Base-by-base conservation (phyloP, 176 grass and related monocot genomes). In the Juncus inflexus region DNA sequence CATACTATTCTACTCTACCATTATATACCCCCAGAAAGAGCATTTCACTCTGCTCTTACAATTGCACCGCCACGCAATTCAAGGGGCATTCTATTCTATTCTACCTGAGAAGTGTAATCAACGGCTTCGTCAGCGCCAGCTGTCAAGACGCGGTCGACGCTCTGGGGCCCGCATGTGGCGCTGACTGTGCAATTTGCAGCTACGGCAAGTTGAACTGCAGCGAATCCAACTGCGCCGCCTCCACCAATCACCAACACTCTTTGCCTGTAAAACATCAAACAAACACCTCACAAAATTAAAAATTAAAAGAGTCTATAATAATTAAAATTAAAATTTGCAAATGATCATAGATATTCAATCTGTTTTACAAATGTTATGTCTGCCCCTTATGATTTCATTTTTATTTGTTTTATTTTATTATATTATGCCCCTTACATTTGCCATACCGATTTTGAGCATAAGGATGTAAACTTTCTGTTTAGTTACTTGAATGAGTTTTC, bases 51-150 rank as follows among this genome's bases (percentile, higher is more conserved):
- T 28, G 19, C 19, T 28, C 19, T 28, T 28, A 28, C 19, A 28
- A 28, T 28, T 28, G 19, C 19, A 28, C 19, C 19, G 19, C 19
- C 19, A 28, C 19, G 19, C 19, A 28, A 28, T 28, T 28, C 19
- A 28, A 28, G 19, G 19, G 19, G 19, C 19, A 28, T 28, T 28
- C 19, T 28, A 28, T 28, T 28, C 19, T 47, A 47, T 47, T 47
- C 6, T 47, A 97, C 94, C 82, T 89, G 82, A 70, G 60, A 35
- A 52, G 87, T 91, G 79, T 97, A 97, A 70, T 97, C 88, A 82
- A 97, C 81, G 74, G 80, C 94, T 77, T 97, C 75, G 67, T 97
- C 87, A 81, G 82, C 94, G 76, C 94, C 94, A 76, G 75, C 79
- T 71, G 72, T 66, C 37, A 73, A 73, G 60, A 97, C 74, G 56